Base-by-base conservation (phyloP, 768 basidiomycete genomes). In the Lentinula sp. region DNA sequence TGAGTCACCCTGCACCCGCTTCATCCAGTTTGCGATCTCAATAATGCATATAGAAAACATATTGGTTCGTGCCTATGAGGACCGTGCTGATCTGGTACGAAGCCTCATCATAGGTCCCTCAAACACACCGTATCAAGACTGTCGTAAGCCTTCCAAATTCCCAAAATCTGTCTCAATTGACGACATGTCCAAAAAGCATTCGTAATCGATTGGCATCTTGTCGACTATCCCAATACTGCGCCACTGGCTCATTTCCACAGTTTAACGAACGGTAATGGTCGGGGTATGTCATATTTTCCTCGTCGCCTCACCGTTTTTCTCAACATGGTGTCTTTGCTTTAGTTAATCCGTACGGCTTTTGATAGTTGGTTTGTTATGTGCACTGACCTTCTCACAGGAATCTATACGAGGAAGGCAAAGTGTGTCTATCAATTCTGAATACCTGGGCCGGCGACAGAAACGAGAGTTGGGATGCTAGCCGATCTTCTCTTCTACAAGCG, bases 321-420 rank as follows among this genome's bases (percentile, higher is more conserved):
- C 48, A 36, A 57, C 61, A 4, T 68, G 23, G 37, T 23, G 36
- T 2, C 4, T 28, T 33, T 18, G 46, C 45, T 59, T 28, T 57
- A 87, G 89, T 92, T 15, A 92, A 92, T 70, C 90, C 90, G 90
- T 91, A 68, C 77, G 88, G 77, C 18, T 54, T n/a, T 9, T n/a
- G 28, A 3, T 28, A 28, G 28, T 3, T 28, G 28, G 28, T 59
- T 10, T 45, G 37, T 32, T 37, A 10, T 53, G 4, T 28, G 28
- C 52, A n/a, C 7, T 54, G 6, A n/a, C 1, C n/a, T 60, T 50
- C 15, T 33, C 53, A 46, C 63, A 91, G 90, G 45, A 96, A 96
- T 74, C 72, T 97, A 45, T 98, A 98, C 64, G 94, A 95, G 69
- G 95, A 97, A 65, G 95, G 95, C 48, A 96, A 96, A 72, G 93